Base-by-base conservation (phyloP, 345 rosid genomes). In the Stellera chamaejasme region DNA sequence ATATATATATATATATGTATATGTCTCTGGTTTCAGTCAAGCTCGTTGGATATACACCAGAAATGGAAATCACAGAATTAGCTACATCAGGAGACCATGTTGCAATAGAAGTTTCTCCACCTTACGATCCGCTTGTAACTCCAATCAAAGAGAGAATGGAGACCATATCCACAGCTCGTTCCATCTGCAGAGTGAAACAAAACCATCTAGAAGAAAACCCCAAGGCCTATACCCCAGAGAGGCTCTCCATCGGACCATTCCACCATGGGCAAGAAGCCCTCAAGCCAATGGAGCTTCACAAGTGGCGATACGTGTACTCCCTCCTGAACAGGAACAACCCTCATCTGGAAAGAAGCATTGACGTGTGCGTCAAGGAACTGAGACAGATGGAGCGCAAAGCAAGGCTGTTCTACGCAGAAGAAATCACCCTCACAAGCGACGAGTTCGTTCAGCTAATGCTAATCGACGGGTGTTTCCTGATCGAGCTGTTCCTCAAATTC, bases 191-290 rank as follows among this genome's bases (percentile, higher is more conserved):
- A 47, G 77, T 72, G 6, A 28, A 19, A 0, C 56, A 36, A 27
- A 59, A 5, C 5, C 69, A 75, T 12, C 3, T 5, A 6, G 6
- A 12, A 9, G 50, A 46, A 15, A 28, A 69, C 14, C 7, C 9
- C 10, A 19, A 27, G 27, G 10, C 56, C 3, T 72, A 71, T 0
- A 19, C n/a, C 39, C 85, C 85, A 1, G 51, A 54, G 5, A 71
- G 43, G 36, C 52, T 82, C 6, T 75, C 83, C 15, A 66, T 82
- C 3, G 89, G 89, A 11, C 80, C 81, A 53, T 68, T 71, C 52
- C 76, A 75, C 63, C 76, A 52, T 0, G 42, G 19, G 0, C 11
- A 11, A 3, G 0, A 1, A 13, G 13, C 0, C 16, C 9, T 54
- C 2, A 3, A 0, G n/a, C 0, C 50, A 19, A 67, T 63, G 71